Evolutionary conservation across 2,329 filamentous ascomycete genomes (phyloP).

Genomic region (Xylariomycetidae sp.): DNA sequence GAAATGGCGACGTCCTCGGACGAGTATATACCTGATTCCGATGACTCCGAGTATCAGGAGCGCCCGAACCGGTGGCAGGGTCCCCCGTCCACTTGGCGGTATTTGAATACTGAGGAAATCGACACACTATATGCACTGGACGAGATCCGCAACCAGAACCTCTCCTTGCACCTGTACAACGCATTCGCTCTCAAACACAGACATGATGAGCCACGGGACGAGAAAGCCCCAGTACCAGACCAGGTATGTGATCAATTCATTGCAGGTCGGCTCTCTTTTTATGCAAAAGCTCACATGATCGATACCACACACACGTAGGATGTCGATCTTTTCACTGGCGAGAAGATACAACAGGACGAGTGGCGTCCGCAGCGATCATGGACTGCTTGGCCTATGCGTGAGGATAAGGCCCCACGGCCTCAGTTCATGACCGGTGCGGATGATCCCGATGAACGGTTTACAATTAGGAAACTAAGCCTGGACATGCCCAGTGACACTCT

Average conservation of each 20-base stretch:
- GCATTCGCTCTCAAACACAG: conserved; percentile 62
- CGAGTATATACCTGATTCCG: conserved; percentile 31
- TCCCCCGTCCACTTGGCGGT: conserved; percentile 60
- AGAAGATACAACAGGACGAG: conserved; percentile 19
- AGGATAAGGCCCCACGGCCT: conserved; percentile 55
- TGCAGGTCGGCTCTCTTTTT: background rate
- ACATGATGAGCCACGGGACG: conserved; percentile 5
- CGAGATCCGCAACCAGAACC: conserved; percentile 58
- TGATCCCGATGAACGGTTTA: conserved; percentile 40
- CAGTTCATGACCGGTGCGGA: conserved; percentile 42
- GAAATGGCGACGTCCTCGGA: conserved; percentile 13
- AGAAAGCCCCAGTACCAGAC: conserved; percentile 13
- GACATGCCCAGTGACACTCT: conserved; percentile 55
- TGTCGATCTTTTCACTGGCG: conserved; percentile 22
- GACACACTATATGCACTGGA: conserved; percentile 60
- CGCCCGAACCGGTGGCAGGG: conserved; percentile 74
- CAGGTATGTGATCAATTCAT: conserved; percentile 25
- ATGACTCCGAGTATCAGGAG: conserved; percentile 34
- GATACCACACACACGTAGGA: conserved; percentile 18
- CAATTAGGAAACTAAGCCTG: conserved; percentile 39
- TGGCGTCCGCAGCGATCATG: conserved; percentile 59
- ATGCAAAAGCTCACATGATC: conserved; percentile 5
- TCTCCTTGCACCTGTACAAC: conserved; percentile 76
- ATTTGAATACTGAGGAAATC: conserved; percentile 58
- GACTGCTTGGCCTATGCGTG: conserved; percentile 80